Percentiles rank a stretch among this genome's conserved stretches.
Conservation (phyloP, 140 eudicot species). For the Senecio squalidus region DNA sequence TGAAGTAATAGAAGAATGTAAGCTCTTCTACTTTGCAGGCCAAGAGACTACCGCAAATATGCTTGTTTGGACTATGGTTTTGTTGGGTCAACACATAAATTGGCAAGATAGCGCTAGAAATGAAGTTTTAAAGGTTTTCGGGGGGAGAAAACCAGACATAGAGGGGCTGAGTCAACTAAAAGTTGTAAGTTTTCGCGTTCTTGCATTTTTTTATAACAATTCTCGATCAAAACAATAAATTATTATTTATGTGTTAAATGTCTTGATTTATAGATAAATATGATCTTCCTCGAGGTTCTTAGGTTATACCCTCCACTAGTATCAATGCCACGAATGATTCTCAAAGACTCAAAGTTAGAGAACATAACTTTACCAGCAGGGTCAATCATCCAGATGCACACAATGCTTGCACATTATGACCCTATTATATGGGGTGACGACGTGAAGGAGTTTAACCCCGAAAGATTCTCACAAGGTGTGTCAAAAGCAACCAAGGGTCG, state of each 20-base stretch:
- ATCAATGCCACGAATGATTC: conserved; percentile 22
- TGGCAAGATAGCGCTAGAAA: conserved; percentile 34
- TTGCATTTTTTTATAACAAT: not conserved
- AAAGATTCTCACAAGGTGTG: conserved; percentile 26
- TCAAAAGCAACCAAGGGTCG: conserved; percentile 29
- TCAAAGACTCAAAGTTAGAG: conserved; percentile 25
- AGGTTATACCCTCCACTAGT: conserved; percentile 23
- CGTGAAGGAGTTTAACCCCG: conserved; percentile 31
- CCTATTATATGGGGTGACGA: conserved; percentile 21
- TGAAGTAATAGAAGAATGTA: conserved; percentile 32
- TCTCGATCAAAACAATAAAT: not conserved
- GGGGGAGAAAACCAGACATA: conserved; percentile 22
- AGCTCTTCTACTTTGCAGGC: conserved; percentile 35
- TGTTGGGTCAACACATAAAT: conserved; percentile 18
- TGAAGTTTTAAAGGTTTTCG: conserved; percentile 23
- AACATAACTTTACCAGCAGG: conserved; percentile 23
- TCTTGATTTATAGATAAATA: conserved; percentile 13
- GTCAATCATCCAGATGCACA: conserved; percentile 11
- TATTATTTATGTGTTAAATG: not conserved
- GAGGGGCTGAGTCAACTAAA: conserved; percentile 21
- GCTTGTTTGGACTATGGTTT: conserved; percentile 36
- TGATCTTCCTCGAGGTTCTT: conserved; percentile 26
- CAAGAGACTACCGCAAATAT: conserved; percentile 31
- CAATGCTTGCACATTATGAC: conserved; percentile 25
- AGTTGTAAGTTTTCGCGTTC: conserved; percentile 8